Base-by-base conservation (phyloP, 2,329 filamentous ascomycete species). In the Fusarium neocosmosporiellum region DNA sequence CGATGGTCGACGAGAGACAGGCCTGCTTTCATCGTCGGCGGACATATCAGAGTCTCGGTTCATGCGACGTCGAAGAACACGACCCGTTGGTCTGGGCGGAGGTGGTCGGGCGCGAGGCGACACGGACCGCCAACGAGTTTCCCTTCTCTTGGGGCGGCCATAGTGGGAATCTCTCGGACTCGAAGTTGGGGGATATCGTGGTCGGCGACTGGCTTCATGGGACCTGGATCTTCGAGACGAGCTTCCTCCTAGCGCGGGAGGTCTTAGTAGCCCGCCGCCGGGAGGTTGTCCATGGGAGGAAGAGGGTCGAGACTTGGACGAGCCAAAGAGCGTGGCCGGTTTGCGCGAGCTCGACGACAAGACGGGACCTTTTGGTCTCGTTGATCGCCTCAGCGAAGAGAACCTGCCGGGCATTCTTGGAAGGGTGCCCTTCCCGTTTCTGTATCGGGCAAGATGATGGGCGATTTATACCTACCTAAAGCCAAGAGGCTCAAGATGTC, bases 41-140 rank as follows among this genome's bases (percentile, higher is more conserved):
- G 76, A 78, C 20, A 76, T 68, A 22, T 75, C 74, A 3, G 73
- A 74, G 14, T 78, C 76, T 6, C 76, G 71, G 0, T 69, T 74
- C 33, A 70, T 53, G 1, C 76, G 74, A 5, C 67, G 70, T 5
- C 71, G 65, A 4, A 68, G 66, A 1, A 22, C 22, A 27, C 69
- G 54, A 10, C 59, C 64, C 2, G 67, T 24, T 10, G 63, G 59
- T 2, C 60, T 29, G 1, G 59, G 65, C 7, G 57, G 66, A 36
- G 57, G 63, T 20, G 54, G 71, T 34, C 71, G 71, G 13, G 63
- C 43, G 4, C 60, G 65, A 37, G 75, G 75, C 2, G 75, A 76
- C 4, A 75, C 66, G 22, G 74, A 76, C 10, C 72, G 53, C 14
- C 60, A 73, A 5, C 64, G 62, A 0, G 70, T 64, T 7, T 76